Conservation (phyloP, 2,329 filamentous ascomycete species). For the Ophiobolus disseminans region DNA sequence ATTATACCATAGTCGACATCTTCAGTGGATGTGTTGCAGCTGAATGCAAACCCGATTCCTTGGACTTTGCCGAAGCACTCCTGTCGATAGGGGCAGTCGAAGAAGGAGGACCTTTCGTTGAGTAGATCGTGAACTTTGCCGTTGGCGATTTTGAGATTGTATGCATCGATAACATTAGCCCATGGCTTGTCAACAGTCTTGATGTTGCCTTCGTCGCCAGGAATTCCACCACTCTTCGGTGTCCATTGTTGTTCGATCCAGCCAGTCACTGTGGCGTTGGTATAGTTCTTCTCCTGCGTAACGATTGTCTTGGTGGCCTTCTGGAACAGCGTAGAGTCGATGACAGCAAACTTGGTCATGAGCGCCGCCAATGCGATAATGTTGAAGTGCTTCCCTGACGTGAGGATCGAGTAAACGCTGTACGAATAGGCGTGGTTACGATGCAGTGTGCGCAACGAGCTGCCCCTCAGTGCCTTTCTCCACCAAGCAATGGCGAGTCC, state of each 20-base stretch:
- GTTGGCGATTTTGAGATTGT: slow-evolving; percentile 30
- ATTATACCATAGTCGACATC: slow-evolving; percentile 28
- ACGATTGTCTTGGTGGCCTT: slow-evolving; percentile 28
- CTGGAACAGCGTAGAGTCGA: slow-evolving; percentile 34
- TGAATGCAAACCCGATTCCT: slow-evolving; percentile 24
- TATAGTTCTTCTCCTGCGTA: slow-evolving; percentile 26
- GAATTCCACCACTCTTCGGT: slow-evolving; percentile 24
- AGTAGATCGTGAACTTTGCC: slow-evolving; percentile 30
- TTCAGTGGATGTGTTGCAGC: slow-evolving; percentile 18
- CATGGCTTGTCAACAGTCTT: slow-evolving; percentile 28
- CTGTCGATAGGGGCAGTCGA: slow-evolving; percentile 27
- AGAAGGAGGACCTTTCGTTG: slow-evolving; percentile 21
- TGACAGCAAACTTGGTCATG: slow-evolving; percentile 35
- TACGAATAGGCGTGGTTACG: slow-evolving; percentile 33
- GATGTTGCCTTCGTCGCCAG: slow-evolving; percentile 21
- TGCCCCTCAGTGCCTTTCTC: slow-evolving; percentile 30
- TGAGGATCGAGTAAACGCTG: slow-evolving; percentile 32
- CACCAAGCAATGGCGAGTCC: slow-evolving; percentile 37
- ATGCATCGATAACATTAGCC: slow-evolving; percentile 28
- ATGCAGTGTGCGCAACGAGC: slow-evolving; percentile 26
- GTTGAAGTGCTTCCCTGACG: slow-evolving; percentile 30
- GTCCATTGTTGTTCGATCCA: slow-evolving; percentile 29
- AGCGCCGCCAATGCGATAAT: slow-evolving; percentile 31
- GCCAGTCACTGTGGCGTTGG: slow-evolving; percentile 25
- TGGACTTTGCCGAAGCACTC: slow-evolving; percentile 25